Evolutionary conservation across 371 early-diverging fungal species (phyloP).

Genomic region (Coemansia linderi): DNA sequence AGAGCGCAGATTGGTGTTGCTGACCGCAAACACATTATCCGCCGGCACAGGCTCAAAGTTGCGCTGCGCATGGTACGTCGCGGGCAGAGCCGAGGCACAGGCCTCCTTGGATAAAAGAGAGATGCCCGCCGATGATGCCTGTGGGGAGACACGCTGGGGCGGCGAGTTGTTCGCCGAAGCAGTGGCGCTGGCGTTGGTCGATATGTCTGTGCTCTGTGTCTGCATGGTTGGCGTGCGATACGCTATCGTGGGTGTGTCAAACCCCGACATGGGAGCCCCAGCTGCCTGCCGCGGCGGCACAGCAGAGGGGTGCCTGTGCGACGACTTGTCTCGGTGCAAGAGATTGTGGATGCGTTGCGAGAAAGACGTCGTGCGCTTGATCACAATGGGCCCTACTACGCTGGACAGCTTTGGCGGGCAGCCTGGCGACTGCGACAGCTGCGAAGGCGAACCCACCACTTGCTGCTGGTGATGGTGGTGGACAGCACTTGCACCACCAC

Average conservation of each 20-base stretch:
- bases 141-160: constrained; percentile 29
- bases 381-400: constrained; percentile 30
- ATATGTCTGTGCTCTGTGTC: constrained; percentile 29
- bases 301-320: constrained; percentile 22
- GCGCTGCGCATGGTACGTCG: constrained; percentile 42
- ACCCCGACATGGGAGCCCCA: constrained; percentile 17
- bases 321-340: constrained; percentile 45
- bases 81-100: constrained; percentile 7
- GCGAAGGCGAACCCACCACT: constrained; percentile 10
- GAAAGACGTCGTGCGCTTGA: constrained; percentile 52
- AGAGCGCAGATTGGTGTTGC: constrained; percentile 39
- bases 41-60: constrained; percentile 46
- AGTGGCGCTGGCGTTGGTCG: constrained; percentile 29
- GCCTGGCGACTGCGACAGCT: constrained; percentile 5
- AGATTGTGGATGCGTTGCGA: constrained; percentile 53
- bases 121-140: constrained; percentile 10
- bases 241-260: constrained; percentile 45
- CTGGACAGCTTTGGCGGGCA: constrained; percentile 17
- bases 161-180: constrained; percentile 41
- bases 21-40: constrained; percentile 44
- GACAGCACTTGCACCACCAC: neutral
- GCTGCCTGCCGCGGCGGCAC: constrained; percentile 11
- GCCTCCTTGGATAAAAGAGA: neutral
- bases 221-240: constrained; percentile 44
- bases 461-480: constrained; percentile 10